phyloP scores from a whole-genome alignment of 129 eudicot species.

The Tanacetum coccineum region DNA sequence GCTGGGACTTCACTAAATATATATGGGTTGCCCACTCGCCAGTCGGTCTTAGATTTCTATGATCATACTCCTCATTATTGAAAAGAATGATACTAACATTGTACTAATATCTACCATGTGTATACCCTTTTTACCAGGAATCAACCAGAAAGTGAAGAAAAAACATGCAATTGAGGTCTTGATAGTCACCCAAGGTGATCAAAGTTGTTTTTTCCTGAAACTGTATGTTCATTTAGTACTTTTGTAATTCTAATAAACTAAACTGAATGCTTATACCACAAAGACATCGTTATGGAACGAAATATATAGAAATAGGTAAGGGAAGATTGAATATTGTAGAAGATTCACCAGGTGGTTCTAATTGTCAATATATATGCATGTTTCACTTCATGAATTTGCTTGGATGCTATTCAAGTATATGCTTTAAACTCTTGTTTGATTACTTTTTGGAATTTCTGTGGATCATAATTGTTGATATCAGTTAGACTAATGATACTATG shows the following conservation, averaged over 20 bases:
- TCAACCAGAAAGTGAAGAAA: slow-evolving; percentile 18
- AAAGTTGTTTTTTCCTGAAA: neutral
- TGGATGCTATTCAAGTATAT: slow-evolving; percentile 8
- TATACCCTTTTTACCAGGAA: slow-evolving; percentile 22
- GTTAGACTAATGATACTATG: neutral
- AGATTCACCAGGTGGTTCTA: slow-evolving; percentile 1
- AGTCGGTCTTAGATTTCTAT: slow-evolving; percentile 8
- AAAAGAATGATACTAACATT: neutral
- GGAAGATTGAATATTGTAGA: too few species aligned
- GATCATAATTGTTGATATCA: neutral
- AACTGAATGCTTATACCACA: slow-evolving; percentile 3
- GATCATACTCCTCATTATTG: neutral
- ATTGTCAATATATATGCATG: slow-evolving; percentile 11
- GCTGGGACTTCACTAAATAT: neutral
- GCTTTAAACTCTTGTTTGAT: slow-evolving; percentile 2
- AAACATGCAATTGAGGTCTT: slow-evolving; percentile 20
- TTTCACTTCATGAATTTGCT: neutral
- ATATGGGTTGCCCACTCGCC: neutral
- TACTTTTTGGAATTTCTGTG: neutral
- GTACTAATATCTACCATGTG: slow-evolving; percentile 7
- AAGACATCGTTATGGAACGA: neutral
- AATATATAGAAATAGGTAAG: neutral
- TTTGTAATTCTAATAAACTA: slow-evolving; percentile 2
- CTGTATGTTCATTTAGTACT: slow-evolving; percentile 18
- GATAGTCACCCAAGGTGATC: slow-evolving; percentile 19